Evolutionary conservation across 108 stramenopile species (phyloP).

Genomic region (Aureococcus anophagefferens): DNA sequence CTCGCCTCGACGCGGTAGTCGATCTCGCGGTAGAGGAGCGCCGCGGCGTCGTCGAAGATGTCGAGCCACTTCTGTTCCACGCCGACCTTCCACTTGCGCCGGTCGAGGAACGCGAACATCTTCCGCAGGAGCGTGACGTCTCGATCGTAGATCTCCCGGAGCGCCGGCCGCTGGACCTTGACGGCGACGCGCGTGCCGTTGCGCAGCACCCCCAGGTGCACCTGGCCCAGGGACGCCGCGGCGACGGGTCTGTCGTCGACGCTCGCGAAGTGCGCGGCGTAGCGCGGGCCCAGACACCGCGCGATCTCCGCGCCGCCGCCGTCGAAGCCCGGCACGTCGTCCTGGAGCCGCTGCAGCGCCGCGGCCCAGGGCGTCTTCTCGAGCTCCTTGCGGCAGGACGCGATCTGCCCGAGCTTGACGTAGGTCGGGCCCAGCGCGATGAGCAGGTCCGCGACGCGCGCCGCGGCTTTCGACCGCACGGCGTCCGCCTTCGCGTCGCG

Average conservation of each 20-base stretch:
- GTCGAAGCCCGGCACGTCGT: constrained; percentile 70
- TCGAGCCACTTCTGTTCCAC: constrained; percentile 63
- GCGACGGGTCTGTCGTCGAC: constrained; percentile 74
- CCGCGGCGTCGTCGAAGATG: constrained; percentile 77
- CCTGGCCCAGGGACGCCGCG: constrained; percentile 79
- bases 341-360: constrained; percentile 77
- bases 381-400: constrained; percentile 72
- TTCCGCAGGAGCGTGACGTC: constrained; percentile 72
- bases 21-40: constrained; percentile 83
- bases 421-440: constrained; percentile 72
- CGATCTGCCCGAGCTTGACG: constrained; percentile 83
- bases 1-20: constrained; percentile 87
- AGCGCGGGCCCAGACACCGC: constrained; percentile 39
- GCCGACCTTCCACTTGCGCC: constrained; percentile 53
- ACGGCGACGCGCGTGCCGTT: constrained; percentile 60
- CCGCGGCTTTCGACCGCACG: too few species aligned
- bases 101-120: constrained; percentile 59
- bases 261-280: constrained; percentile 52
- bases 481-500: neutral
- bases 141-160: constrained; percentile 74
- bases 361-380: constrained; percentile 71
- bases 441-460: constrained; percentile 35
- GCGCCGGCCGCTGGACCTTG: constrained; percentile 72
- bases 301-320: constrained; percentile 28
- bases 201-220: constrained; percentile 68